phyloP scores from a whole-genome alignment of 73 alveolate genomes.

The Paramecium sexaurelia region DNA sequence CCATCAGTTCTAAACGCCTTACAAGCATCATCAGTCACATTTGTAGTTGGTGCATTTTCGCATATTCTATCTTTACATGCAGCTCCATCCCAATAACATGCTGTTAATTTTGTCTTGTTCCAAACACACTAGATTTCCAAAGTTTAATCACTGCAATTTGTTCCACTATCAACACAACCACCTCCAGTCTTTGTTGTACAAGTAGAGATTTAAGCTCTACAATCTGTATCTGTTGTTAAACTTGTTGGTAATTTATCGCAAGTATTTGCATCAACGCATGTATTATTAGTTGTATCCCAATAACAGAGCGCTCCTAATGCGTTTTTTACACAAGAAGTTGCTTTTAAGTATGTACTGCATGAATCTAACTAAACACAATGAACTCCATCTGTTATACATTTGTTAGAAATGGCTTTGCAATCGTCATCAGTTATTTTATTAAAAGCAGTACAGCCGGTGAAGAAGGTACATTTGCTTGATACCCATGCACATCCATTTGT shows the following conservation, averaged over 20 bases:
- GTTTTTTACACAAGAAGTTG: neutral
- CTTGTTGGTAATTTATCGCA: neutral
- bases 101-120: neutral
- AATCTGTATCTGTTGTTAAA: neutral
- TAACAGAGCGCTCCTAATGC: neutral
- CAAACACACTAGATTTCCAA: neutral
- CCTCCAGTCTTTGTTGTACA: neutral
- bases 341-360: neutral
- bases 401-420: neutral
- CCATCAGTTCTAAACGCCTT: neutral
- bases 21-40: neutral
- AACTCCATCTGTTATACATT: constrained; percentile 17
- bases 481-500: neutral
- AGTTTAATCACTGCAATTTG: neutral
- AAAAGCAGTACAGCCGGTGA: constrained; percentile 20
- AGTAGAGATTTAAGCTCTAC: neutral
- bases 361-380: neutral
- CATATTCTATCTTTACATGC: neutral
- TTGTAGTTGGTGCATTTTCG: neutral
- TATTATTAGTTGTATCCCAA: neutral
- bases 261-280: neutral
- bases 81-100: neutral
- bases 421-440: neutral
- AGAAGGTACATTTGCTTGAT: neutral
- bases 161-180: neutral